Percentiles rank a stretch among this genome's conserved stretches.
Conservation (phyloP, 495 filamentous ascomycete species). For the Pyrenula aspistea region DNA sequence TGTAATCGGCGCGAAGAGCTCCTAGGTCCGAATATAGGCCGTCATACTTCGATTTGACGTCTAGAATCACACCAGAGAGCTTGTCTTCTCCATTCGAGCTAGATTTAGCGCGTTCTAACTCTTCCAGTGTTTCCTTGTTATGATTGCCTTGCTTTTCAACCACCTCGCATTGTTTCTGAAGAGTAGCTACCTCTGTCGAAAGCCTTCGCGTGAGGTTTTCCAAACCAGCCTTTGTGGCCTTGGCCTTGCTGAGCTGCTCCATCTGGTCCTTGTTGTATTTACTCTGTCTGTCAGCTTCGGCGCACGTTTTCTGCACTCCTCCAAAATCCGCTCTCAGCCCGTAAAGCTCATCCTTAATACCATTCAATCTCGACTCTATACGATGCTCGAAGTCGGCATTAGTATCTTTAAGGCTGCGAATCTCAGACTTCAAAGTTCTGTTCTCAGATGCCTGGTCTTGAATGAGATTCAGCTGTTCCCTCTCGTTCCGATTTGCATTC, state of each 20-base stretch:
- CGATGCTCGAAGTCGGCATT: background rate
- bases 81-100: too few species aligned
- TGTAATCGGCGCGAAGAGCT: background rate
- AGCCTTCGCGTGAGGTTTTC: too few species aligned
- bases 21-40: background rate
- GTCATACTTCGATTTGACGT: background rate
- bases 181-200: too few species aligned
- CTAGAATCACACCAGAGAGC: background rate
- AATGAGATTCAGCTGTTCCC: background rate
- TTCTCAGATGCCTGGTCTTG: background rate
- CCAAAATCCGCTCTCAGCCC: background rate
- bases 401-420: background rate
- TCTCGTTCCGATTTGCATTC: background rate
- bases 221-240: background rate
- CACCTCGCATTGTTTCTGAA: too few species aligned
- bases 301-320: background rate
- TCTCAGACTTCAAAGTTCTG: background rate
- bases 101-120: too few species aligned
- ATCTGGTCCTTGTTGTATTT: background rate
- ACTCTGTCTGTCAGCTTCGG: background rate
- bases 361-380: too few species aligned
- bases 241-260: background rate
- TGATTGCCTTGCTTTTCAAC: too few species aligned
- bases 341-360: too few species aligned
- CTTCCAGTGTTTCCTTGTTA: too few species aligned